These are phyloP conservation scores for Mallotus nudiflorus DNA, from an alignment of 345 rosid genomes.

Conservation along the genomic window DNA sequence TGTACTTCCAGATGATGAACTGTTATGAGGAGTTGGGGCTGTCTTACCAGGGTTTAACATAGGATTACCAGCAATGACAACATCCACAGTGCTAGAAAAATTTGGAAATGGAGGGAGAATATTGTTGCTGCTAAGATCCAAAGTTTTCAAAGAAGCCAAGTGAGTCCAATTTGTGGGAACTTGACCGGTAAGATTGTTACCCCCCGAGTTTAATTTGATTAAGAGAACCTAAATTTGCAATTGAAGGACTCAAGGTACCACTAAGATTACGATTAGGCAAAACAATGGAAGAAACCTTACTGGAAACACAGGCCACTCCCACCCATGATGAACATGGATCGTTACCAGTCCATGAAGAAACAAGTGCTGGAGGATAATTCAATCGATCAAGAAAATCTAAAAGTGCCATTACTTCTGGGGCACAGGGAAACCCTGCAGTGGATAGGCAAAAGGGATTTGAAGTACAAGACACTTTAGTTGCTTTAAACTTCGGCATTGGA, in stretches of 20 bases:
- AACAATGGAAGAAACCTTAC: slow-evolving; percentile 36
- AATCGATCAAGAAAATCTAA: slow-evolving; percentile 56
- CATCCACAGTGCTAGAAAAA: slow-evolving; percentile 34
- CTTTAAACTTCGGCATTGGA: slow-evolving; percentile 57
- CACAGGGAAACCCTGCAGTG: slow-evolving; percentile 47
- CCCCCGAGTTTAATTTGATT: slow-evolving; percentile 42
- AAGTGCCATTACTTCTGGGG: slow-evolving; percentile 62
- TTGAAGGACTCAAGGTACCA: slow-evolving; percentile 65
- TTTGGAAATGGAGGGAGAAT: slow-evolving; percentile 60
- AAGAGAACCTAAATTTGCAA: slow-evolving; percentile 50
- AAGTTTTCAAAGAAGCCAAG: slow-evolving; percentile 45
- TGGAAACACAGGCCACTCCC: slow-evolving; percentile 45
- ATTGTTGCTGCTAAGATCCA: slow-evolving; percentile 61
- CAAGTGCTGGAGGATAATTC: slow-evolving; percentile 58
- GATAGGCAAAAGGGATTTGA: slow-evolving; percentile 58
- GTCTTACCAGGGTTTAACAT: slow-evolving; percentile 22
- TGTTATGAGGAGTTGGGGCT: slow-evolving; percentile 29
- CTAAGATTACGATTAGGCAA: slow-evolving; percentile 51
- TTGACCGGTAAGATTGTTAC: slow-evolving; percentile 47
- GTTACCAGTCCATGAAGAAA: slow-evolving; percentile 58
- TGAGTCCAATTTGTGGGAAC: slow-evolving; percentile 61
- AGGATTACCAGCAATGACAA: slow-evolving; percentile 47
- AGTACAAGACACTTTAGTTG: slow-evolving; percentile 33
- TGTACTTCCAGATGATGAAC: slow-evolving; percentile 28
- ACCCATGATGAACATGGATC: slow-evolving; percentile 66